Evolutionary conservation across 1,139 yeast genomes (phyloP).

Genomic region (Pichia sp.): DNA sequence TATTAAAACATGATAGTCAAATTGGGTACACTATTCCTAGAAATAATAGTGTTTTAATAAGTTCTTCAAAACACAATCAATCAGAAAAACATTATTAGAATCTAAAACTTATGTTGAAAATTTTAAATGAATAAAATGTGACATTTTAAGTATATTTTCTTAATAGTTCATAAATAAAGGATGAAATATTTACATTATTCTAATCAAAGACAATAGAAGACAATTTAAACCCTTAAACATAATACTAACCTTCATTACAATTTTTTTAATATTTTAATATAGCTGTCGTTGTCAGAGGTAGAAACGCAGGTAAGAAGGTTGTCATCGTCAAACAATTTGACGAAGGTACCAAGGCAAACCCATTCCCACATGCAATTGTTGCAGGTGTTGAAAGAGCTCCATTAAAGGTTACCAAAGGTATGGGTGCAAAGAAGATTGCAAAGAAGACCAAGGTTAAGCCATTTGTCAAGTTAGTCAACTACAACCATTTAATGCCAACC

Average conservation of each 20-base stretch:
- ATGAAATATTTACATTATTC: not conserved
- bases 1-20: too few relatives aligned
- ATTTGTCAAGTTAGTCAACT: conserved; percentile 97
- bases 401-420: conserved; percentile 90
- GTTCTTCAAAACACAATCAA: too few relatives aligned
- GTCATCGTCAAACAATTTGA: conserved; percentile 98
- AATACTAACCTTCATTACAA: conserved; percentile 10
- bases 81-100: too few relatives aligned
- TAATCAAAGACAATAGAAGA: not conserved
- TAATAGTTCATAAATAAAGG: too few relatives aligned
- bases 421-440: conserved; percentile 94
- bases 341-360: conserved; percentile 98
- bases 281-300: conserved; percentile 99
- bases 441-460: conserved; percentile 99
- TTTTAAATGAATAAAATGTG: too few relatives aligned
- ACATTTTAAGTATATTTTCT: too few relatives aligned
- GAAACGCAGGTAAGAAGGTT: conserved; percentile 99
- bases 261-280: conserved; percentile 14
- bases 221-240: not conserved
- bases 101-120: too few relatives aligned
- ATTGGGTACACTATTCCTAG: too few relatives aligned
- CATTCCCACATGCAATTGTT: conserved; percentile 98
- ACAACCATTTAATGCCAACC: conserved; percentile 99
- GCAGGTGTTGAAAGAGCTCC: conserved; percentile 99
- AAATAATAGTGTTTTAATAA: too few relatives aligned